phyloP scores from a whole-genome alignment of 768 basidiomycete species.

The Pleurotus tuber-regium region DNA sequence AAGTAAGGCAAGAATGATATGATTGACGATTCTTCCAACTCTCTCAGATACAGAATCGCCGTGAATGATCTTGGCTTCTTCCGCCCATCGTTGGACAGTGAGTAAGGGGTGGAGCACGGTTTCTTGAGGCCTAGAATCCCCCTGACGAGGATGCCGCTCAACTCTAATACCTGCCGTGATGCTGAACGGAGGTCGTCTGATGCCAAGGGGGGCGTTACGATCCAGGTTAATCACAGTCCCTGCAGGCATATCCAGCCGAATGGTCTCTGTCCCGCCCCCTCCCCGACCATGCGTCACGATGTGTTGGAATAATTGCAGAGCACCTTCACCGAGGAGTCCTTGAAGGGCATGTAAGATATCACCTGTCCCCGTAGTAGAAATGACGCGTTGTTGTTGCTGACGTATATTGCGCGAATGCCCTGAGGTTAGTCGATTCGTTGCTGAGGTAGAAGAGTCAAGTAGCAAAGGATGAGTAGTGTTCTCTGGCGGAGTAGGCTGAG shows the following conservation, averaged over 20 bases:
- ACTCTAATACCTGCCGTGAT: conserved; percentile 64
- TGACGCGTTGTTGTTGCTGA: conserved; percentile 53
- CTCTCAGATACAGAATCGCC: conserved; percentile 72
- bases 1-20: conserved; percentile 69
- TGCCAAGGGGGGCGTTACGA: conserved; percentile 47
- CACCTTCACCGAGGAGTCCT: conserved; percentile 77
- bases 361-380: conserved; percentile 40
- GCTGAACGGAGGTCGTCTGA: conserved; percentile 47
- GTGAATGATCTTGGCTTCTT: conserved; percentile 81
- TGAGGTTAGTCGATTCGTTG: conserved; percentile 38
- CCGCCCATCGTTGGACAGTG: conserved; percentile 85
- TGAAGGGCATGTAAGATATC: conserved; percentile 78
- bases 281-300: conserved; percentile 63
- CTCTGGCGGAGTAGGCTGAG: conserved; percentile 54
- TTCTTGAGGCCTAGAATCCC: conserved; percentile 38
- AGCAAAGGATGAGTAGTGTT: conserved; percentile 82
- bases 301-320: conserved; percentile 81
- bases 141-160: conserved; percentile 48
- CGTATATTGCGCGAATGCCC: conserved; percentile 48
- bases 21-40: conserved; percentile 62
- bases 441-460: conserved; percentile 52
- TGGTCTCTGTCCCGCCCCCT: conserved; percentile 57
- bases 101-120: conserved; percentile 76
- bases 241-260: conserved; percentile 75
- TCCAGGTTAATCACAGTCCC: conserved; percentile 61